phyloP scores from a whole-genome alignment of 2,329 filamentous ascomycete species.

The Paecilomyces sp. region DNA sequence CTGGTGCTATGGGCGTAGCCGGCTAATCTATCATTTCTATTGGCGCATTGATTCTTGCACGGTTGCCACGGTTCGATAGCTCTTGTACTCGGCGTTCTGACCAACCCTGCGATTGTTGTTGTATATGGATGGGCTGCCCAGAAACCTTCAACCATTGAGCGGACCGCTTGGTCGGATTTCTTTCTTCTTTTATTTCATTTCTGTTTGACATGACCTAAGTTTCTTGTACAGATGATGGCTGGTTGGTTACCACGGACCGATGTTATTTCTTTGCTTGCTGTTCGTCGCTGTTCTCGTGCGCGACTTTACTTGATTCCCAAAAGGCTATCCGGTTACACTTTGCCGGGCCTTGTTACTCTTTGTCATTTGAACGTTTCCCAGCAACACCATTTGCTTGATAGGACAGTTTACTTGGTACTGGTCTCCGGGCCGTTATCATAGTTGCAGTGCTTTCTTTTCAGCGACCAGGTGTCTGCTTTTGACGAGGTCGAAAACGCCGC shows the following conservation, averaged over 20 bases:
- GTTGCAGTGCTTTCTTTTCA: neutral
- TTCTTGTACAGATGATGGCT: constrained; percentile 16
- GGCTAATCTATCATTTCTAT: constrained; percentile 14
- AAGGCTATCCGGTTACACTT: neutral
- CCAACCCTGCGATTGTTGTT: constrained; percentile 4
- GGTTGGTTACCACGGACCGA: constrained; percentile 11
- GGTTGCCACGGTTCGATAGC: constrained; percentile 6
- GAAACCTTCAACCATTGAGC: constrained; percentile 20
- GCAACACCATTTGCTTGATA: neutral
- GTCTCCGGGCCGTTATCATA: neutral
- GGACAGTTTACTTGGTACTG: neutral
- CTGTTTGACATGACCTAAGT: constrained; percentile 13
- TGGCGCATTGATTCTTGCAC: constrained; percentile 10
- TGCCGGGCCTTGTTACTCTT: neutral
- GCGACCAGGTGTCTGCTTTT: constrained; percentile 1
- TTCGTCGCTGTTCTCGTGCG: constrained; percentile 2
- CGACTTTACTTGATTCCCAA: neutral
- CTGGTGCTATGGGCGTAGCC: constrained; percentile 34
- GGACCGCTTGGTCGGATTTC: constrained; percentile 23
- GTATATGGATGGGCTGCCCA: constrained; percentile 18
- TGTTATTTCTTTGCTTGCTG: constrained; percentile 4
- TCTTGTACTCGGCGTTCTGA: neutral
- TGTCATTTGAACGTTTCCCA: neutral
- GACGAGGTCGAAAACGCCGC: neutral
- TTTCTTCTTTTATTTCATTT: constrained; percentile 10